phyloP scores from a whole-genome alignment of 1,284 basidiomycete species.

The Ustilago xerochloae region DNA sequence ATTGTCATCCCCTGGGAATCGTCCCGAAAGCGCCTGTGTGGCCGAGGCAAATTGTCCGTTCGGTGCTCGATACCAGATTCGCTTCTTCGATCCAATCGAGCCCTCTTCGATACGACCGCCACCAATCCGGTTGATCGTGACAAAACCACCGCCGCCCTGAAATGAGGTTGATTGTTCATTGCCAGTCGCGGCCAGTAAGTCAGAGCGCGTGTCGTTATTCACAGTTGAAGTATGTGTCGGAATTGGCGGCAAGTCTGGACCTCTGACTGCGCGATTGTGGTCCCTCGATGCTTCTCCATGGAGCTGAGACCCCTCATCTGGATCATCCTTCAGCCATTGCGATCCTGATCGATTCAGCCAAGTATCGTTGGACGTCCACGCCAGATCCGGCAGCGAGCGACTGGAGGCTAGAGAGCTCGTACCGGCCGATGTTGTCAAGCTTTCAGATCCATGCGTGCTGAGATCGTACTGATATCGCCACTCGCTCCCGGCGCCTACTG shows the following conservation, averaged over 20 bases:
- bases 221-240: neutral
- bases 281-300: neutral
- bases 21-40: slow-evolving; percentile 7
- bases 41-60: slow-evolving; percentile 48
- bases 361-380: slow-evolving; percentile 4
- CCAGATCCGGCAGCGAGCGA: slow-evolving; percentile 13
- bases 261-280: neutral
- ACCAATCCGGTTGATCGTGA: neutral
- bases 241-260: neutral
- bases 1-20: neutral
- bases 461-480: neutral
- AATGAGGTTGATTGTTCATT: neutral
- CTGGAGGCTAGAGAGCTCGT: slow-evolving; percentile 11
- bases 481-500: neutral
- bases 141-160: neutral
- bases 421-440: neutral
- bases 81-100: slow-evolving; percentile 32
- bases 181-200: neutral
- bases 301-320: neutral
- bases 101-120: slow-evolving; percentile 32
- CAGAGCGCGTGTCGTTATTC: neutral
- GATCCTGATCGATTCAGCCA: slow-evolving; percentile 2
- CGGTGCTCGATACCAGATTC: slow-evolving; percentile 39
- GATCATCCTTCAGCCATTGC: neutral
- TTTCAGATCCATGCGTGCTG: neutral